Percentiles rank a stretch among this genome's conserved stretches.
phyloP scores from a whole-genome alignment of 345 rosid genomes.

The Viola odorata region DNA sequence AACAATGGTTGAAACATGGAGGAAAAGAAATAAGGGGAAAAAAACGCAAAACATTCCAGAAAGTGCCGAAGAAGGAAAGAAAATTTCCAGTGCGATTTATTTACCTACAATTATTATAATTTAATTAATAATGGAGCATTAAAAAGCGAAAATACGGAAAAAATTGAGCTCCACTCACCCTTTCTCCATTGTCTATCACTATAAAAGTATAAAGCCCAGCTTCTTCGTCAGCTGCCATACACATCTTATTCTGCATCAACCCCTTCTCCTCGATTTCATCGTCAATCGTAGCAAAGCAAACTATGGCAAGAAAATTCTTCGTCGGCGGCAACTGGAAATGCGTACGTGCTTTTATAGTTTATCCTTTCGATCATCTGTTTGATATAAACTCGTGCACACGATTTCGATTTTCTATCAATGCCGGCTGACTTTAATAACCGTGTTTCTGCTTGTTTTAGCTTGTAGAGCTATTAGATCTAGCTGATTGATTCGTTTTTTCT shows the following conservation, averaged over 20 bases:
- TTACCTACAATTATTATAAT: no score
- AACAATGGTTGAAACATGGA: no score
- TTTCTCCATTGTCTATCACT: no score
- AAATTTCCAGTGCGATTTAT: no score
- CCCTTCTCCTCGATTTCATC: constrained; percentile 19
- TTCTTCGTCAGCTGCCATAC: no score
- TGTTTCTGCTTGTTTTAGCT: neutral
- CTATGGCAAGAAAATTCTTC: constrained; percentile 61
- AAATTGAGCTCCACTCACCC: no score
- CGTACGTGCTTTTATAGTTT: constrained; percentile 27
- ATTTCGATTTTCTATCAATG: neutral
- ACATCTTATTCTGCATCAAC: no score
- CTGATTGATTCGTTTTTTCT: neutral
- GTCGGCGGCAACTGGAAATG: constrained; percentile 93
- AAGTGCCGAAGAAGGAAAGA: neutral
- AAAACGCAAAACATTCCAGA: neutral
- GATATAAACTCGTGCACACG: neutral
- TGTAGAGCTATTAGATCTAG: constrained; percentile 3
- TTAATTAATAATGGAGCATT: no score
- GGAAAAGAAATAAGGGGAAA: no score
- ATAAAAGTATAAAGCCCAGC: no score
- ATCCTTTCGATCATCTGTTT: neutral
- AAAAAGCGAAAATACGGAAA: no score
- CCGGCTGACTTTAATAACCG: neutral
- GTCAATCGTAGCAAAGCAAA: neutral